phyloP scores from a whole-genome alignment of 371 early-diverging fungal genomes.

The Mucor racemosus region DNA sequence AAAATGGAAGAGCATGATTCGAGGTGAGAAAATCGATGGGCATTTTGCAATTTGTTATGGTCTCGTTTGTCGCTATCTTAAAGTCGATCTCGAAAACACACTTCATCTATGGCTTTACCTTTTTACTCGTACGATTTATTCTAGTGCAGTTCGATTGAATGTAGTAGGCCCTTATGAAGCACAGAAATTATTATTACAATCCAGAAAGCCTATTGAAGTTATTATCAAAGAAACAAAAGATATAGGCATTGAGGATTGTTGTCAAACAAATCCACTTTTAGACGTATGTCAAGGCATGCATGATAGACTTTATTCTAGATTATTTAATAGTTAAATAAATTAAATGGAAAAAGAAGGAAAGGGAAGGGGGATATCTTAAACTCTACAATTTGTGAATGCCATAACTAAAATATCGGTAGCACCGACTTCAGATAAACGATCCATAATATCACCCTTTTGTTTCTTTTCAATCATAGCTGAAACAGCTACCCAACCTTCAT shows the following conservation, averaged over 20 bases:
- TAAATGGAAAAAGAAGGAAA: neutral
- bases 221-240: conserved; percentile 49
- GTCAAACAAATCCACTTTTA: conserved; percentile 74
- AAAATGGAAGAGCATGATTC: conserved; percentile 58
- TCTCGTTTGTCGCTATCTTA: conserved; percentile 63
- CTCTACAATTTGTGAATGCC: conserved; percentile 82
- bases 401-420: conserved; percentile 92
- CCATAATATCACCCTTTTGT: conserved; percentile 88
- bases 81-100: conserved; percentile 69
- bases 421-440: conserved; percentile 82
- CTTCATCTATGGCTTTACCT: conserved; percentile 81
- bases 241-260: conserved; percentile 59
- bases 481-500: conserved; percentile 91
- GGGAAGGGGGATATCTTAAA: conserved; percentile 37
- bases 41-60: conserved; percentile 79
- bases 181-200: conserved; percentile 71
- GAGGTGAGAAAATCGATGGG: conserved; percentile 61
- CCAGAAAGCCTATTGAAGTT: conserved; percentile 60
- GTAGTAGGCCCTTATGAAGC: conserved; percentile 88
- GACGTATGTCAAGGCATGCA: conserved; percentile 92
- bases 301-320: conserved; percentile 83
- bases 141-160: conserved; percentile 89
- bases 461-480: conserved; percentile 88
- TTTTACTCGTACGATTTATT: conserved; percentile 81
- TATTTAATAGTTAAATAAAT: conserved; percentile 79